Evolutionary conservation across 1,139 yeast genomes (phyloP).

Genomic region (Geotrichum candidum): DNA sequence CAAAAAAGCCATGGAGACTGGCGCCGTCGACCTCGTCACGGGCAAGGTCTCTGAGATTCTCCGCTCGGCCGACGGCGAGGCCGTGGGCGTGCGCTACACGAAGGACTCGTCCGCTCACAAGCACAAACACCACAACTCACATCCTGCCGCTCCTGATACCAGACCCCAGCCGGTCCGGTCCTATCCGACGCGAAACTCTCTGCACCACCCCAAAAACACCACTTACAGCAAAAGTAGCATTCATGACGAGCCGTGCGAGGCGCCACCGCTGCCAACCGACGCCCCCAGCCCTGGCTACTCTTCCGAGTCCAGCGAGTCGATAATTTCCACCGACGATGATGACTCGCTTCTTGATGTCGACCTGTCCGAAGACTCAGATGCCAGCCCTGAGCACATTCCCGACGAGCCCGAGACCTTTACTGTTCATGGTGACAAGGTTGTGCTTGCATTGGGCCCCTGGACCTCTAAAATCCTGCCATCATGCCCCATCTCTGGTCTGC

Average conservation of each 20-base stretch:
- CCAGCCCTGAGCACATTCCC: neutral
- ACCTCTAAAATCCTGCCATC: slow-evolving; percentile 82
- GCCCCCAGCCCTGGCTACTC: neutral
- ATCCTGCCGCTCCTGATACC: neutral
- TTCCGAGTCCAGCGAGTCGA: neutral
- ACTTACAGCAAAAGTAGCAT: neutral
- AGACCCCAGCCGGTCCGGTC: neutral
- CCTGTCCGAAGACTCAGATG: slow-evolving; percentile 1
- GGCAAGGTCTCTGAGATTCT: slow-evolving; percentile 72
- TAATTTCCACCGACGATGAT: slow-evolving; percentile 9
- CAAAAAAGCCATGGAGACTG: slow-evolving; percentile 74
- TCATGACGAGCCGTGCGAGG: neutral
- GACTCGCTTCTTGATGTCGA: slow-evolving; percentile 11
- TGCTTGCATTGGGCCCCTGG: slow-evolving; percentile 95
- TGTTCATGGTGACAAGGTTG: slow-evolving; percentile 63
- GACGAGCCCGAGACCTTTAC: neutral
- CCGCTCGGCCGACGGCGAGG: slow-evolving; percentile 25
- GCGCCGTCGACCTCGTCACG: slow-evolving; percentile 74
- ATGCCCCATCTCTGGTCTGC: slow-evolving; percentile 84
- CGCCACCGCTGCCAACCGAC: neutral
- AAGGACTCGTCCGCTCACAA: slow-evolving; percentile 35
- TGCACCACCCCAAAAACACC: slow-evolving; percentile 2
- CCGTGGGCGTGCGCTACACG: slow-evolving; percentile 24
- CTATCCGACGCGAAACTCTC: neutral
- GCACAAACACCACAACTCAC: slow-evolving; percentile 53